Percentiles rank a stretch among this genome's conserved stretches.
Conservation (phyloP, 352 stramenopile genomes). For the Phytophthora quininea region DNA sequence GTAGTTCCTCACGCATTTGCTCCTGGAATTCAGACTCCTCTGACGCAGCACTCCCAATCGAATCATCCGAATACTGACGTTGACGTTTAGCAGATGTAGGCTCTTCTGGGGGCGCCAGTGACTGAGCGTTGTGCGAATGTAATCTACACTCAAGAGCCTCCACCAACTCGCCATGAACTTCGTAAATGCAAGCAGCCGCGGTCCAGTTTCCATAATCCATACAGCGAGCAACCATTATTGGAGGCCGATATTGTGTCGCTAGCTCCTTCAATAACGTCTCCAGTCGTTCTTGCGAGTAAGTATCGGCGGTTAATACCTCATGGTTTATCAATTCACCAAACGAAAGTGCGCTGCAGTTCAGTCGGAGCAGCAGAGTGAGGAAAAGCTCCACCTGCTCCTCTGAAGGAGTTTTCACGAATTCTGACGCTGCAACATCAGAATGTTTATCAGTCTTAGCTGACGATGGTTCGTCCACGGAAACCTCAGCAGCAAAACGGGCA, state of each 20-base stretch:
- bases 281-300: slow-evolving; percentile 58
- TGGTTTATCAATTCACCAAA: slow-evolving; percentile 1
- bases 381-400: slow-evolving; percentile 83
- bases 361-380: slow-evolving; percentile 64
- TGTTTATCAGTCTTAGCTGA: slow-evolving; percentile 16
- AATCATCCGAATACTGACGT: slow-evolving; percentile 37
- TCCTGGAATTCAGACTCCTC: slow-evolving; percentile 59
- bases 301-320: slow-evolving; percentile 9
- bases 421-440: slow-evolving; percentile 51
- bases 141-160: slow-evolving; percentile 86
- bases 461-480: slow-evolving; percentile 6
- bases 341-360: slow-evolving; percentile 41
- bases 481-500: background rate
- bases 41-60: slow-evolving; percentile 23
- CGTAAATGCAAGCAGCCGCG: slow-evolving; percentile 75
- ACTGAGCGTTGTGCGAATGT: slow-evolving; percentile 60
- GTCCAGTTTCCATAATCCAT: slow-evolving; percentile 86
- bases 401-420: slow-evolving; percentile 39
- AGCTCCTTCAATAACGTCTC: slow-evolving; percentile 63
- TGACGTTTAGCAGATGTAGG: slow-evolving; percentile 26
- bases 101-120: slow-evolving; percentile 2
- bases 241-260: slow-evolving; percentile 71
- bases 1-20: slow-evolving; percentile 66
- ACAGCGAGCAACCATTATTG: slow-evolving; percentile 77
- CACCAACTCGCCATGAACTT: slow-evolving; percentile 80